Percentiles rank a stretch among this genome's conserved stretches.
Conservation (phyloP, 257 asterid species). For the Asclepias syriaca region DNA sequence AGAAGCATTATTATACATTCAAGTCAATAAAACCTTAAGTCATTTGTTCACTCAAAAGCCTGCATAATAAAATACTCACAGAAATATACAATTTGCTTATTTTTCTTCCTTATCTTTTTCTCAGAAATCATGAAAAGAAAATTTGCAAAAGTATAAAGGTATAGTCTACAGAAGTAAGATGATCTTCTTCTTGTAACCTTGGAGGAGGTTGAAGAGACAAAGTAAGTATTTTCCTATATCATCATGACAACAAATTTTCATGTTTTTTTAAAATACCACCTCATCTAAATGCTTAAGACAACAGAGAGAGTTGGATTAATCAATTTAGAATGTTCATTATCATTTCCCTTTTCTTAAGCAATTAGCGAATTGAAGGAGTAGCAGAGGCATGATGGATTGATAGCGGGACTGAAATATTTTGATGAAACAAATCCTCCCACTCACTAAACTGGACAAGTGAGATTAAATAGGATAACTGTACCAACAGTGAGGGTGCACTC, state of each 20-base stretch:
- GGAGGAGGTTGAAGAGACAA: neutral
- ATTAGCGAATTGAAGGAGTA: neutral
- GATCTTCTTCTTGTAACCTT: neutral
- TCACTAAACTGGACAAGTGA: neutral
- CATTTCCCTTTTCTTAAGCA: neutral
- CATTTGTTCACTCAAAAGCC: neutral
- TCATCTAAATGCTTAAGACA: neutral
- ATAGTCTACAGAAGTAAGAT: neutral
- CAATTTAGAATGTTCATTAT: too few relatives aligned
- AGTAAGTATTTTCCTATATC: neutral
- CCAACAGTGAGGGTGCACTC: neutral
- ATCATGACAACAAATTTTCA: neutral
- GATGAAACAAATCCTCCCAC: neutral
- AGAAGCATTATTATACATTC: neutral
- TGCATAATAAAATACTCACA: too few relatives aligned
- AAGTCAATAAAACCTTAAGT: neutral
- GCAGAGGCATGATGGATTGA: neutral
- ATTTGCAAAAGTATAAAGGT: neutral
- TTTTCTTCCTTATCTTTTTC: neutral
- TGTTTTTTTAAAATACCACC: neutral
- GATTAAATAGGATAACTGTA: neutral
- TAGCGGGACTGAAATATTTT: neutral
- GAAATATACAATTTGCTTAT: neutral
- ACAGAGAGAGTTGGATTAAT: too few relatives aligned
- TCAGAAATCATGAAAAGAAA: neutral